A percentile compares a stretch with the other conserved stretches of the same genome.
Conservation (phyloP, 2,329 filamentous ascomycete genomes). For the Karstenula rhodostoma region DNA sequence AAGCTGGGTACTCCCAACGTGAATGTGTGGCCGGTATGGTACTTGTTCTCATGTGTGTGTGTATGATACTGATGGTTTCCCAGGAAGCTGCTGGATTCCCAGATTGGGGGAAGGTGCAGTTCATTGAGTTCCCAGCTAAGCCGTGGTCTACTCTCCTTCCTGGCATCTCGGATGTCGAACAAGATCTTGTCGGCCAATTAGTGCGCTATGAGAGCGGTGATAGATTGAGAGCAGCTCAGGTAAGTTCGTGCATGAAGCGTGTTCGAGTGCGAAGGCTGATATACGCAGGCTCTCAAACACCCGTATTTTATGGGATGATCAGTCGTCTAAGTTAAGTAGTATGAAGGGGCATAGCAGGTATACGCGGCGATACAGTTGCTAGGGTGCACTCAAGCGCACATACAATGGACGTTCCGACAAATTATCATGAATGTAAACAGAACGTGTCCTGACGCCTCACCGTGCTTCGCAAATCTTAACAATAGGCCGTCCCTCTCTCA, state of each 20-base stretch:
- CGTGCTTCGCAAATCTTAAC: background rate
- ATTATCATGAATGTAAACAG: background rate
- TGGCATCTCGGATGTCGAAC: conserved; percentile 64
- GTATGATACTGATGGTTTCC: conserved; percentile 16
- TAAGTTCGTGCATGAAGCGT: conserved; percentile 32
- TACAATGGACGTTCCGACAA: background rate
- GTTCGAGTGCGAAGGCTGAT: background rate
- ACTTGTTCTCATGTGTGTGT: background rate
- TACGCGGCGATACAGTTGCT: background rate
- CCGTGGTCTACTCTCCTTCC: conserved; percentile 76
- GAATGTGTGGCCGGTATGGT: conserved; percentile 79
- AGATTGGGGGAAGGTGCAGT: conserved; percentile 88
- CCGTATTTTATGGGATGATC: conserved; percentile 34
- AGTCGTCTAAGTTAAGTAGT: background rate
- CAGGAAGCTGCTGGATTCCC: conserved; percentile 73
- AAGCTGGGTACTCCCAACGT: conserved; percentile 85
- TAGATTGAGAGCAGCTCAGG: conserved; percentile 73
- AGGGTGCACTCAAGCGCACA: background rate
- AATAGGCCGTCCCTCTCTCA: too few relatives aligned
- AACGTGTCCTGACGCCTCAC: background rate
- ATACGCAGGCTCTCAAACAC: conserved; percentile 37
- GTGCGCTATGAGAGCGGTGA: conserved; percentile 75
- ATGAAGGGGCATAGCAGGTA: background rate
- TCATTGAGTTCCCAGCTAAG: conserved; percentile 73
- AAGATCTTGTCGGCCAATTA: conserved; percentile 71